Evolutionary conservation across 805 yeast species (phyloP).

Genomic region (Candida golubevii): DNA sequence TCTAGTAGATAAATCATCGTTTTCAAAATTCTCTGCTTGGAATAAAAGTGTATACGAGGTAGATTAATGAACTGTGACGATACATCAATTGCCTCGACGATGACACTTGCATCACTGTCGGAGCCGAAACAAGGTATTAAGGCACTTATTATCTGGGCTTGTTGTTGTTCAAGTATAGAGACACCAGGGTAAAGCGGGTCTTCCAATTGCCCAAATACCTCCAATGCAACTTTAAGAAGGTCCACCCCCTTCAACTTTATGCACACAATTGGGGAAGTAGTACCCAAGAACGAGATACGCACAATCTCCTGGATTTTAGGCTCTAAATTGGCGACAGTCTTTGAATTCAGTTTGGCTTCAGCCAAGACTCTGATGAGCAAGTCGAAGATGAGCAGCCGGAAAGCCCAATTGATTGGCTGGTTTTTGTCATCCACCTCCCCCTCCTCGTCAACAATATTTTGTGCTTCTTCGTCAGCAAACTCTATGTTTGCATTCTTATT

Average conservation of each 20-base stretch:
- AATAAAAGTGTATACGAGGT: constrained; percentile 41
- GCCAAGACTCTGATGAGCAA: constrained; percentile 41
- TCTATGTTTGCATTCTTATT: constrained; percentile 19
- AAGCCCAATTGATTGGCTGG: constrained; percentile 56
- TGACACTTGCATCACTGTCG: constrained; percentile 69
- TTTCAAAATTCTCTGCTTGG: constrained; percentile 50
- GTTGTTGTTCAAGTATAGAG: constrained; percentile 81
- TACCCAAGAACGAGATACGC: constrained; percentile 73
- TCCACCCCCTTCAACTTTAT: constrained; percentile 63
- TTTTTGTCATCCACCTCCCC: constrained; percentile 38
- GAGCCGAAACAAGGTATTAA: constrained; percentile 77
- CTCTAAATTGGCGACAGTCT: constrained; percentile 39
- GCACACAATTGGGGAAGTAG: constrained; percentile 62
- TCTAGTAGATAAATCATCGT: constrained; percentile 65
- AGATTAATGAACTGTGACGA: constrained; percentile 66
- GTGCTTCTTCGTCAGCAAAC: constrained; percentile 40
- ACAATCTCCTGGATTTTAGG: constrained; percentile 59
- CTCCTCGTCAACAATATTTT: constrained; percentile 34
- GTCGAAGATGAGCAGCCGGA: constrained; percentile 46
- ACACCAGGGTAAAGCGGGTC: constrained; percentile 73
- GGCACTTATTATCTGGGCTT: constrained; percentile 90
- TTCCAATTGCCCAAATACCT: constrained; percentile 52
- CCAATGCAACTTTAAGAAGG: constrained; percentile 60
- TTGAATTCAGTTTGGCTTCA: constrained; percentile 35
- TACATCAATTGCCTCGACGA: constrained; percentile 72